These are phyloP conservation scores for Rhodofomes roseus DNA, from an alignment of 1,284 basidiomycete genomes.

Conservation along the genomic window DNA sequence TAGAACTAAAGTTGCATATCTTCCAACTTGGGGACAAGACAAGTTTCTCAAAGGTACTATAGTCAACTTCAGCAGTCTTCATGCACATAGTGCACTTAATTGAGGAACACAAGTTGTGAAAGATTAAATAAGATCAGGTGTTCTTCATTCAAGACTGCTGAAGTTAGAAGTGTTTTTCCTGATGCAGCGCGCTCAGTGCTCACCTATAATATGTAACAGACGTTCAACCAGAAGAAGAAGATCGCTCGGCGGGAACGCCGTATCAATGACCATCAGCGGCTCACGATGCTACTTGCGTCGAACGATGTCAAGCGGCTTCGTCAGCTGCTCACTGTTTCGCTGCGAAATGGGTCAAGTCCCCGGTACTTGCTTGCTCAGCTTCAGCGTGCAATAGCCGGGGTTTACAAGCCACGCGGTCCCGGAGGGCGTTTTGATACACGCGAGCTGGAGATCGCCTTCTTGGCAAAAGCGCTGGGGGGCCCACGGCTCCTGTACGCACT, in stretches of 20 bases:
- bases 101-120: too few relatives aligned
- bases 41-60: too few relatives aligned
- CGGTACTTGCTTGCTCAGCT: background rate
- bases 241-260: background rate
- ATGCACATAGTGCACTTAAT: too few relatives aligned
- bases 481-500: conserved; percentile 1
- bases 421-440: background rate
- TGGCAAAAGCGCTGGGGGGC: conserved; percentile 1
- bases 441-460: conserved; percentile 1
- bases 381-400: background rate
- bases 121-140: too few relatives aligned
- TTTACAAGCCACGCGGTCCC: background rate
- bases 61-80: too few relatives aligned
- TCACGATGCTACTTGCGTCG: background rate
- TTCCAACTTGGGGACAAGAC: too few relatives aligned
- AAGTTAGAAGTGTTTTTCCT: too few relatives aligned
- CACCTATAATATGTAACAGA: too few relatives aligned
- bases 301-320: background rate
- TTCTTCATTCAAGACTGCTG: too few relatives aligned
- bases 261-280: background rate
- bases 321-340: background rate
- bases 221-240: background rate
- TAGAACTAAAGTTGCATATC: too few relatives aligned
- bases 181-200: too few relatives aligned
- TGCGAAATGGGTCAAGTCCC: background rate